Evolutionary conservation across 2,329 filamentous ascomycete genomes (phyloP), one percentile per base, ranked within the genome.

Genomic region (Colletotrichum australisinense): DNA sequence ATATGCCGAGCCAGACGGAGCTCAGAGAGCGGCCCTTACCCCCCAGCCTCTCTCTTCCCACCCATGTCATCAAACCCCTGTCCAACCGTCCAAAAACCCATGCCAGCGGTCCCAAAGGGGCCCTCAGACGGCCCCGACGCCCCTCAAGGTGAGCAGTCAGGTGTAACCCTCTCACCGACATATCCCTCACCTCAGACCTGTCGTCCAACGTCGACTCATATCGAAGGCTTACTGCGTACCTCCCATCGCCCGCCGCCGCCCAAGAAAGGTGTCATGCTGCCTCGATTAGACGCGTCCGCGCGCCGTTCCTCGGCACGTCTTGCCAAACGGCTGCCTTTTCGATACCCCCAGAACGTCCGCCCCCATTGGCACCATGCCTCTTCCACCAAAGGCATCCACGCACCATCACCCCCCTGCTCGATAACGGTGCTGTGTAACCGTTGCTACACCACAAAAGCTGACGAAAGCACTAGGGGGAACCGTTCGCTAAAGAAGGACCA

Each of bases 91-190:
- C 38, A 42, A 42, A 11, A 22, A 22, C 4, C 42, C 42, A 49
- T 49, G 42, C 42, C 19, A 68, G 52, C 30, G 38, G 38, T 42
- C 19, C 59, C 55, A 55, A 30, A 32, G 30, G 16, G 32, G 63
- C 16, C 22, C 52, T 32, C 22, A 24, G 22, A n/a, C 7, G 22
- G 38, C 52, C 22, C 32, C 52, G 32, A 26, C 32, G 22, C 9
- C 8, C 24, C 30, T 24, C 60, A 63, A 73, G 71, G 71, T 71
- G 71, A 73, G 71, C 67, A 73, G 71, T 73, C 67, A 71, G 56
- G 71, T 71, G 67, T 66, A 71, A 62, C 71, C 67, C 55, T 71
- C 62, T 73, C 62, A 71, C 60, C 71, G 67, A 73, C 71, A 71
- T 66, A 26, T 70, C 32, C 52, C 49, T 42, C 38, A 8, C 38